These are phyloP conservation scores for Nemania abortiva DNA, from an alignment of 2,329 filamentous ascomycete genomes.

Conservation along the genomic window DNA sequence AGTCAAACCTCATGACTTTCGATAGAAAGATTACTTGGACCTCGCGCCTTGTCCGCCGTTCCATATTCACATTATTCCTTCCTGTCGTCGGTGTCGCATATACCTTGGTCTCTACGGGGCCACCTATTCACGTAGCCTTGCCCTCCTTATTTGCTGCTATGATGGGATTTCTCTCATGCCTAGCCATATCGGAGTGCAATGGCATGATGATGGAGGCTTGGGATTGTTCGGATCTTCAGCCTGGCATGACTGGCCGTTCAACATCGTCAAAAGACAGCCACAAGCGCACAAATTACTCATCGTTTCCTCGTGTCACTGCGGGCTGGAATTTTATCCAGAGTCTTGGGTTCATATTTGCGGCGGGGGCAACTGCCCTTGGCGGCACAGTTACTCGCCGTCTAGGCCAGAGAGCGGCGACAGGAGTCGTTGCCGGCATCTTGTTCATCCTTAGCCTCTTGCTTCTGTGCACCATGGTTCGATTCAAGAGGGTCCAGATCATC, in stretches of 20 bases:
- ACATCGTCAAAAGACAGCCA: constrained; percentile 56
- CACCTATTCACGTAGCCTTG: constrained; percentile 68
- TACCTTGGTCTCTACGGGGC: constrained; percentile 73
- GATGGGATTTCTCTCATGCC: constrained; percentile 77
- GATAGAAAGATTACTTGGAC: constrained; percentile 75
- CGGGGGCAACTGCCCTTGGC: constrained; percentile 74
- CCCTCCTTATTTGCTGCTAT: constrained; percentile 75
- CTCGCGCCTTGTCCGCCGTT: constrained; percentile 76
- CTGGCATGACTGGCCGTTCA: constrained; percentile 73
- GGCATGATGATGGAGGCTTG: constrained; percentile 85
- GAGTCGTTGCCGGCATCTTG: constrained; percentile 75
- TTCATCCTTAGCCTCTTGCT: constrained; percentile 74
- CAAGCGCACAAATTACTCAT: constrained; percentile 77
- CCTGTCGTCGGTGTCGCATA: constrained; percentile 76
- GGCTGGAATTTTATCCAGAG: constrained; percentile 78
- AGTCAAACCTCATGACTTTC: constrained; percentile 76
- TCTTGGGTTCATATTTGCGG: constrained; percentile 76
- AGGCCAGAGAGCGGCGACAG: constrained; percentile 76
- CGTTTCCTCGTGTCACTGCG: constrained; percentile 78
- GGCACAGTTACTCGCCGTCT: constrained; percentile 74
- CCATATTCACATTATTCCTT: constrained; percentile 74
- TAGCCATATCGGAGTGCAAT: constrained; percentile 81
- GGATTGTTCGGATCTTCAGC: constrained; percentile 82
- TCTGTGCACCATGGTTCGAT: constrained; percentile 71
- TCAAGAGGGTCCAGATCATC: constrained; percentile 75